Percentiles rank a stretch among this genome's conserved stretches.
Evolutionary conservation across 2,329 filamentous ascomycete genomes (phyloP).

Genomic region (Penicillium sp.): DNA sequence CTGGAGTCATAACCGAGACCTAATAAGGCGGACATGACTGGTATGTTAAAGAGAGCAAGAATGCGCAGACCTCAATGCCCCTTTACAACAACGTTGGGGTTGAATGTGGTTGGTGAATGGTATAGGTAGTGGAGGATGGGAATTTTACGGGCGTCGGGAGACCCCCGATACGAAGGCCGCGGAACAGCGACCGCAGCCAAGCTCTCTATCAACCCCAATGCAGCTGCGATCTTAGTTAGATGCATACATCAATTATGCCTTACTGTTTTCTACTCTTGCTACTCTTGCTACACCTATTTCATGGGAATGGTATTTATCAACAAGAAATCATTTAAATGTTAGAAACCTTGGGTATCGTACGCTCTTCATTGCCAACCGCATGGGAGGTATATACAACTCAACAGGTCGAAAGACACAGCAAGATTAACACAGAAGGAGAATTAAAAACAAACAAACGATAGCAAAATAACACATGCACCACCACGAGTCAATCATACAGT

Average conservation of each 20-base stretch:
- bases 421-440: conserved; percentile 25
- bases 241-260: neutral
- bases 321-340: conserved; percentile 3
- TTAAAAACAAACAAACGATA: conserved; percentile 25
- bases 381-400: conserved; percentile 41
- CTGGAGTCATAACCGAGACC: conserved; percentile 49
- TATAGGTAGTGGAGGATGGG: conserved; percentile 20
- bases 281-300: neutral
- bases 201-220: neutral
- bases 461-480: conserved; percentile 20
- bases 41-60: neutral
- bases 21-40: conserved; percentile 46
- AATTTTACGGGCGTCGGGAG: conserved; percentile 37
- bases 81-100: conserved; percentile 4
- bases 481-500: conserved; percentile 10
- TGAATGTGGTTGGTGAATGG: conserved; percentile 9
- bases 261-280: neutral
- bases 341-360: conserved; percentile 40
- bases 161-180: conserved; percentile 25
- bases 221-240: neutral
- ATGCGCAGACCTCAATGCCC: conserved; percentile 4
- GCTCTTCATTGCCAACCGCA: conserved; percentile 41
- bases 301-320: neutral
- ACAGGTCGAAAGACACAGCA: conserved; percentile 25
- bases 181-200: conserved; percentile 5